Evolutionary conservation across 2,329 filamentous ascomycete genomes (phyloP).

Genomic region (Paracamarosporium sp.): DNA sequence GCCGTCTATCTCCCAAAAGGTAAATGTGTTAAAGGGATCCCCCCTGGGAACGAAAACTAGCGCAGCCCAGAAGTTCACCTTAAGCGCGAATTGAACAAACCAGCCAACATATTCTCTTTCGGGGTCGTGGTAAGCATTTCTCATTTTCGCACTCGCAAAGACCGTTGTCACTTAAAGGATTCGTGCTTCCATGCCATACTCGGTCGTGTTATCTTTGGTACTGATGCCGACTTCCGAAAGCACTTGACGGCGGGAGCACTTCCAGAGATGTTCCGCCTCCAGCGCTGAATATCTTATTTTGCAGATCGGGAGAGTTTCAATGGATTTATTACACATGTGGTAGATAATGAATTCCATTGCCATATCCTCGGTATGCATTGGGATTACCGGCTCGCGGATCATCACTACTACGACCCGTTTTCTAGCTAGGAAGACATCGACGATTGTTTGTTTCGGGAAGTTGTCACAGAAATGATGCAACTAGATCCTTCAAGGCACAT

Average conservation of each 20-base stretch:
- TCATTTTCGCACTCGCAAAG: not conserved
- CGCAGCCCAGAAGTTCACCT: conserved; percentile 40
- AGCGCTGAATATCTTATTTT: conserved; percentile 42
- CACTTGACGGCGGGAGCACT: conserved; percentile 28
- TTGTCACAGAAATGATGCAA: conserved; percentile 48
- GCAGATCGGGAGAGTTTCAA: conserved; percentile 29
- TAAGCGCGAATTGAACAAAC: conserved; percentile 34
- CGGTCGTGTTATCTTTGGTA: conserved; percentile 30
- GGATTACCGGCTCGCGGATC: conserved; percentile 38
- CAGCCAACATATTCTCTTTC: conserved; percentile 39
- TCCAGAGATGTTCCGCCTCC: conserved; percentile 30
- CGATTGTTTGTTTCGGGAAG: conserved; percentile 50
- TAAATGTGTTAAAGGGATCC: conserved; percentile 37
- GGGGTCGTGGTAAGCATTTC: conserved; percentile 30
- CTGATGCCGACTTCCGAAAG: conserved; percentile 31
- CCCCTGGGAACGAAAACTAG: conserved; percentile 40
- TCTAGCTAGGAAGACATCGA: conserved; percentile 39
- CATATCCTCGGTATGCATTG: conserved; percentile 41
- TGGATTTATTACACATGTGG: conserved; percentile 42
- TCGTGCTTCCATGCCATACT: conserved; percentile 35
- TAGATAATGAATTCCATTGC: conserved; percentile 38
- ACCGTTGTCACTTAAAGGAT: conserved; percentile 10
- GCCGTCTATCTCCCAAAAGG: conserved; percentile 44
- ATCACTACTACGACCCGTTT: conserved; percentile 43
- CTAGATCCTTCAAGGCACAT: conserved; percentile 51